Conservation (phyloP, 495 filamentous ascomycete genomes). For the Astrothelium subdiscretum region DNA sequence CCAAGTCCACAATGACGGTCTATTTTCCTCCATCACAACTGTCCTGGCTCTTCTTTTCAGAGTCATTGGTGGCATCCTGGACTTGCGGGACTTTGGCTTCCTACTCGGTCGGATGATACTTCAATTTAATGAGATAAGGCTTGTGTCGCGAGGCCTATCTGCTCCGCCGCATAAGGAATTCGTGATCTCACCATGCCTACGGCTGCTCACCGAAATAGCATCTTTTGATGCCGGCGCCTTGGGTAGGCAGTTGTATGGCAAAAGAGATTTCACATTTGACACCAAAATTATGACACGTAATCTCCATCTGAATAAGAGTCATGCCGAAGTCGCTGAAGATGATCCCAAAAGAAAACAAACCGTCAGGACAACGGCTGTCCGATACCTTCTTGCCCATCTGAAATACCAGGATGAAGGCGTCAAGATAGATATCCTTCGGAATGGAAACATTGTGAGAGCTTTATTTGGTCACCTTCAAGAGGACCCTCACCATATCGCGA, state of each 20-base stretch:
- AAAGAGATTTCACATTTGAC: slow-evolving; percentile 55
- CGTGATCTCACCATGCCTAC: slow-evolving; percentile 70
- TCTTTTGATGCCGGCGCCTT: slow-evolving; percentile 71
- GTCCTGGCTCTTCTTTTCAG: slow-evolving; percentile 66
- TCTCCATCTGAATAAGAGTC: slow-evolving; percentile 37
- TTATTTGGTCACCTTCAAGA: slow-evolving; percentile 58
- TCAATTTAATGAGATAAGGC: slow-evolving; percentile 57
- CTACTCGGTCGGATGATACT: slow-evolving; percentile 62
- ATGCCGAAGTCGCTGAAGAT: slow-evolving; percentile 31
- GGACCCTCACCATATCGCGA: slow-evolving; percentile 57
- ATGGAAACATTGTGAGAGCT: slow-evolving; percentile 55
- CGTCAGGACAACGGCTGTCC: slow-evolving; percentile 61
- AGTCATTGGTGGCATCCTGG: slow-evolving; percentile 55
- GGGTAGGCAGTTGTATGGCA: slow-evolving; percentile 56
- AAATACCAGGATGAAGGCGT: slow-evolving; percentile 55
- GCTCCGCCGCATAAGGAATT: slow-evolving; percentile 67
- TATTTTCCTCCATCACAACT: slow-evolving; percentile 63
- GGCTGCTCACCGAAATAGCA: slow-evolving; percentile 66
- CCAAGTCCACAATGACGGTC: slow-evolving; percentile 57
- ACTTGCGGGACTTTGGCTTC: slow-evolving; percentile 58
- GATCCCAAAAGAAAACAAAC: slow-evolving; percentile 50
- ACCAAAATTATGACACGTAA: slow-evolving; percentile 53
- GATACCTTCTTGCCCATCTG: slow-evolving; percentile 62
- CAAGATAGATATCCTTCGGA: slow-evolving; percentile 64
- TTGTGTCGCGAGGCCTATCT: slow-evolving; percentile 60